These are phyloP conservation scores for Colletotrichum lentis DNA, from an alignment of 2,329 filamentous ascomycete genomes.

Conservation along the genomic window DNA sequence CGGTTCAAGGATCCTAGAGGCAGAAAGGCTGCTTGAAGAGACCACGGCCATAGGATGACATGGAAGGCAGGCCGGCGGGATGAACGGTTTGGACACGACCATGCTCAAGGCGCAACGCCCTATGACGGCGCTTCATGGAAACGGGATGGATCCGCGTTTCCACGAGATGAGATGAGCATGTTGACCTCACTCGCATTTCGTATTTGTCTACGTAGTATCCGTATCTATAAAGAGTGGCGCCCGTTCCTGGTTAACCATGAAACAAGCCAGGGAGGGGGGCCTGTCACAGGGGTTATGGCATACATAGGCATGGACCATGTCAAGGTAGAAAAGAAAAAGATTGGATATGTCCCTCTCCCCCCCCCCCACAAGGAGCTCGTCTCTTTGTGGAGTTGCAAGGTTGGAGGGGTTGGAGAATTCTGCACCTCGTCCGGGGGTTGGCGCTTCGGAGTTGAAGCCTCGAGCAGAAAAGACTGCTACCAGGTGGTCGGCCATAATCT, in stretches of 20 bases:
- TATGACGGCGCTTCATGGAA: conserved; percentile 5
- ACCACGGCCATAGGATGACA: neutral
- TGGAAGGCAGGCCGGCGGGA: neutral
- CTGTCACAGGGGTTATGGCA: conserved; percentile 4
- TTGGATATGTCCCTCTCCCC: neutral
- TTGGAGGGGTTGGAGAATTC: conserved; percentile 1
- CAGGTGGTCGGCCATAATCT: conserved; percentile 12
- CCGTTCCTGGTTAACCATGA: conserved; percentile 20
- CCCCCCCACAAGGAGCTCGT: neutral
- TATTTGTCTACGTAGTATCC: too few relatives aligned
- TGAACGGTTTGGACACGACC: neutral
- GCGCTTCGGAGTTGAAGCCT: neutral
- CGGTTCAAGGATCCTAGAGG: neutral
- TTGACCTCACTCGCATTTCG: conserved; percentile 8
- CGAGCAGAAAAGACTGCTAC: neutral
- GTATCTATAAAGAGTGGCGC: conserved; percentile 30
- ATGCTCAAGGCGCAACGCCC: neutral
- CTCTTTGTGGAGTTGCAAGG: conserved; percentile 1
- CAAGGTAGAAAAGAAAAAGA: neutral
- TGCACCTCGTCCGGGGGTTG: conserved; percentile 1
- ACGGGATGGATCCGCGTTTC: neutral
- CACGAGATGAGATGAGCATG: neutral
- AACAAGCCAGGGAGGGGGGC: conserved; percentile 27
- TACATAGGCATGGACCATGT: neutral
- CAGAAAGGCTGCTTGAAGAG: conserved; percentile 10